Evolutionary conservation across 805 yeast genomes (phyloP), one percentile per base, ranked within the genome.

Genomic region (Zygosaccharomyces bisporus): DNA sequence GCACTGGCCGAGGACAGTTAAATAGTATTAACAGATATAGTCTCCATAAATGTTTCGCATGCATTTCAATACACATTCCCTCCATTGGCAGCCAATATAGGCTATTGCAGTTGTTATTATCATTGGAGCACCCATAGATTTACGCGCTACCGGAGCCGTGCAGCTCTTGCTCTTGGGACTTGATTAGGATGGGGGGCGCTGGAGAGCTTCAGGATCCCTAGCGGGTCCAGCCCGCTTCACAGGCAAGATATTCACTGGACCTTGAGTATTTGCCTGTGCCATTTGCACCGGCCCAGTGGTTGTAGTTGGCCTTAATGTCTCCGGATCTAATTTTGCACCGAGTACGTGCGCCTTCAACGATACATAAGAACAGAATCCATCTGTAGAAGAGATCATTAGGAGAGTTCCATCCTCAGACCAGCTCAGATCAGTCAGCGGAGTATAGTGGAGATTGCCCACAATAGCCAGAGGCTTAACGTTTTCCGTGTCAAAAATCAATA

Each of bases 341-440:
- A 87, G 70, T 9, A 78, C 71, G 2, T 66, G 73, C 1, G 66
- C 63, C 4, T 75, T 75, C 38, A 88, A 76, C 5, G 69, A 63
- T 1, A 90, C 63, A 35, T 75, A 74, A 1, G 96, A 83, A 52
- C 96, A 84, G 61, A 89, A 91, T 14, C 98, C 98, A 63, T 93
- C 99, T 0, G 95, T 85, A 0, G 96, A 86, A 5, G 95, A 80
- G 18, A 86, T 72, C 54, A 91, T 70, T 13, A 93, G 64, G 10
- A 76, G 67, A 12, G 66, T 64, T 0, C 98, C 99, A 62, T 86
- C 89, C 4, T 68, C 64, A 17, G 86, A 75, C 99, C 99, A 93
- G 6, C 83, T 67, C 38, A 91, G 58, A 61, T 93, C 99, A 0
- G 99, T 90, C 25, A 93, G 74, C 1, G 93, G 79, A 2, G 95